These are phyloP conservation scores for Kandelia obovata DNA, from an alignment of 345 rosid genomes.

Conservation along the genomic window DNA sequence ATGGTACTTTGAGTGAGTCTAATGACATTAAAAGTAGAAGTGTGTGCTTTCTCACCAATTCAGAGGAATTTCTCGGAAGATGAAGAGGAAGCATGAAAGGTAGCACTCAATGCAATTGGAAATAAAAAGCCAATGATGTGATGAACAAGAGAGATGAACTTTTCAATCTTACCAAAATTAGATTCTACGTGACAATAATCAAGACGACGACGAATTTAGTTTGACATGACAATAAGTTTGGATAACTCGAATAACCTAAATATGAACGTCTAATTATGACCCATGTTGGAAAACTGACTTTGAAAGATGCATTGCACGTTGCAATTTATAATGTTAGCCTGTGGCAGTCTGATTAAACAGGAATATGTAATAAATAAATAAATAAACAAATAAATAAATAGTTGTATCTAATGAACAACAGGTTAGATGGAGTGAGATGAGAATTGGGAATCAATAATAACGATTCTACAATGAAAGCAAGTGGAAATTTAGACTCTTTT, in stretches of 20 bases:
- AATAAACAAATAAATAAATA: no score
- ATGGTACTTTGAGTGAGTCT: conserved; percentile 61
- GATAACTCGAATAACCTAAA: conserved; percentile 8
- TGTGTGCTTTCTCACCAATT: conserved; percentile 7
- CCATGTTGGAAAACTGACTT: conserved; percentile 51
- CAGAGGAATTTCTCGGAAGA: conserved; percentile 31
- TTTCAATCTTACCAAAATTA: neutral
- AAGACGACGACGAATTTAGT: conserved; percentile 18
- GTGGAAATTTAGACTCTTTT: no score
- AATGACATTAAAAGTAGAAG: conserved; percentile 32
- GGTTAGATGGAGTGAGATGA: no score
- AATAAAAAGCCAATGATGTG: conserved; percentile 9
- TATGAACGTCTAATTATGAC: conserved; percentile 52
- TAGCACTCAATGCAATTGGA: conserved; percentile 1
- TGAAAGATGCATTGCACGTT: conserved; percentile 38
- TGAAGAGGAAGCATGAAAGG: conserved; percentile 38
- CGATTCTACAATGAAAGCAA: no score
- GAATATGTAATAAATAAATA: no score
- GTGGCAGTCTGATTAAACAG: conserved; percentile 31
- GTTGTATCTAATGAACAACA: no score
- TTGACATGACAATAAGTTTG: conserved; percentile 1
- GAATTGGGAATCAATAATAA: no score
- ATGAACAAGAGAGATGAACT: conserved; percentile 9
- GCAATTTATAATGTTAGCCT: conserved; percentile 37
- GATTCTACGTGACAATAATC: conserved; percentile 19